Evolutionary conservation across 2,329 filamentous ascomycete species (phyloP).

Genomic region (Talaromyces sp.): DNA sequence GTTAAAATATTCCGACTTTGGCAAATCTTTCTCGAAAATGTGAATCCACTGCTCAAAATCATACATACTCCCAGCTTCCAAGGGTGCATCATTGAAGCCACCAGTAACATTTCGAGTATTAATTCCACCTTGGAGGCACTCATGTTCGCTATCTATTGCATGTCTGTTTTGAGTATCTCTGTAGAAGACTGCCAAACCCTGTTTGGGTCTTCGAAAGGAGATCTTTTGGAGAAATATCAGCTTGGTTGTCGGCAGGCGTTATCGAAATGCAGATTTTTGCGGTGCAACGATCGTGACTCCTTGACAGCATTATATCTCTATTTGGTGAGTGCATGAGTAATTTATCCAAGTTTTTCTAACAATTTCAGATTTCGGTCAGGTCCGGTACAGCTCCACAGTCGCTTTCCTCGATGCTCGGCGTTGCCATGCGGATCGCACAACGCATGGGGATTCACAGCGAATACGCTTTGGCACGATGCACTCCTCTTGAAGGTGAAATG

Average conservation of each 20-base stretch:
- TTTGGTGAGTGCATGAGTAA: constrained; percentile 37
- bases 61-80: constrained; percentile 64
- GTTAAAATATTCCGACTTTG: constrained; percentile 51
- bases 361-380: constrained; percentile 49
- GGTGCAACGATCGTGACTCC: constrained; percentile 38
- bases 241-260: constrained; percentile 45
- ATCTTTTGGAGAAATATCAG: constrained; percentile 39
- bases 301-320: constrained; percentile 52
- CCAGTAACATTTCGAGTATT: constrained; percentile 51
- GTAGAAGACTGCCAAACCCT: constrained; percentile 48
- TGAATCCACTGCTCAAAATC: constrained; percentile 64
- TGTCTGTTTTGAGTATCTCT: constrained; percentile 53
- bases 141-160: constrained; percentile 65
- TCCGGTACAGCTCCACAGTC: constrained; percentile 58
- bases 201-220: constrained; percentile 33
- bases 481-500: constrained; percentile 60
- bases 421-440: constrained; percentile 63
- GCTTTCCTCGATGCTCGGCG: constrained; percentile 55
- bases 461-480: constrained; percentile 40
- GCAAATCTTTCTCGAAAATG: constrained; percentile 65
- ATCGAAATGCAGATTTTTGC: constrained; percentile 37
- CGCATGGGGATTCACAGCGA: constrained; percentile 66
- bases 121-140: constrained; percentile 58
- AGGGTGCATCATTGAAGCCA: constrained; percentile 58
- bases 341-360: constrained; percentile 18